Evolutionary conservation across 1,284 basidiomycete species (phyloP), one percentile per base, ranked within the genome.

Genomic region (Taiwanofungus camphoratus): DNA sequence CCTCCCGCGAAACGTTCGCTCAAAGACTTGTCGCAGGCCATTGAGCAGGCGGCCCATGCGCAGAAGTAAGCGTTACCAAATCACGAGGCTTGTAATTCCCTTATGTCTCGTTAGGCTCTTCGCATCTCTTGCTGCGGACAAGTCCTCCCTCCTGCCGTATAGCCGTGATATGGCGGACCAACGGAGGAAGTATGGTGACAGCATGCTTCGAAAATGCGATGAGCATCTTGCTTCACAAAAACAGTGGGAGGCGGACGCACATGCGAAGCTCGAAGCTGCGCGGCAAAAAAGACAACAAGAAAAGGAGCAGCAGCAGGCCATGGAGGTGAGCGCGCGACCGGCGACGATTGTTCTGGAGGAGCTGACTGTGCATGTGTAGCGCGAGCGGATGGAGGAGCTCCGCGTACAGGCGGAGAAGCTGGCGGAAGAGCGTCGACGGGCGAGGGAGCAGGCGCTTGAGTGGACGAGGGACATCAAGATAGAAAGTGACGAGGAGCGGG

Each of bases 101-200:
- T 24, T 8, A 36, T 47, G 11, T 27, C 31, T 26, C 20, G 5
- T 5, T 20, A 93, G 90, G 52, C 67, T 92, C 5, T 96, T 95
- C 66, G 83, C 78, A 7, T 79, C 84, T 0, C 71, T 97, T 8
- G 87, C 89, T 0, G 74, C 76, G 11, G 89, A 93, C 54, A 74
- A 75, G 46, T 76, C 82, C 0, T 61, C 74, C 0, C 68, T 73
- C 31, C 71, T 93, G n/a, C 89, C 91, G 0, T 97, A 95, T 63
- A 87, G 74, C 53, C 72, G 76, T 5, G 91, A 94, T 39, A 76
- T 95, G 36, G 91, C 92, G 0, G 86, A 92, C 55, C 88, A 95
- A 55, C 79, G 93, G 44, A 75, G 82, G 33, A 85, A 87, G 59
- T 96, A 95, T 55, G 90, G 92, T 20, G 85, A 91, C 46, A 84